phyloP scores from a whole-genome alignment of 1,284 basidiomycete species.

The Ceratobasidium sp. region DNA sequence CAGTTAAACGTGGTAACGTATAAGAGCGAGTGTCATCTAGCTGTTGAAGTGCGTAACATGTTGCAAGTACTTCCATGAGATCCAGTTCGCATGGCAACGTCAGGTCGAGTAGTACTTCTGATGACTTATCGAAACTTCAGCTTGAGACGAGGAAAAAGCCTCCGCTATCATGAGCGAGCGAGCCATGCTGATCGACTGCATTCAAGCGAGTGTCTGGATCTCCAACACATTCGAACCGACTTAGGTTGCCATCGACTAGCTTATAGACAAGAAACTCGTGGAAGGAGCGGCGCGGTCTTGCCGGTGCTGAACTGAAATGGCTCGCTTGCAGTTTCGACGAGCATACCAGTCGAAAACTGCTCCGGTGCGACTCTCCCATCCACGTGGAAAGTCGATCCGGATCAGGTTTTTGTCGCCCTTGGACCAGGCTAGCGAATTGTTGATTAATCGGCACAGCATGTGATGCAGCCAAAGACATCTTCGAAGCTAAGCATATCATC shows the following conservation, averaged over 20 bases:
- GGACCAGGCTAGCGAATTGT: not conserved
- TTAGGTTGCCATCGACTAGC: not conserved
- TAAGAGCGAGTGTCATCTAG: not conserved
- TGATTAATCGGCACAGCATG: not conserved
- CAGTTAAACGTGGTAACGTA: constrained; percentile 15
- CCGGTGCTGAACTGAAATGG: not conserved
- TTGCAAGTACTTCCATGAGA: not conserved
- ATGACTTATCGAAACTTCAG: not conserved
- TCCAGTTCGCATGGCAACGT: not conserved
- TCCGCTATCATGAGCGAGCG: not conserved
- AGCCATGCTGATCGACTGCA: not conserved
- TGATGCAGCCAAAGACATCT: constrained; percentile 11
- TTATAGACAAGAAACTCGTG: not conserved
- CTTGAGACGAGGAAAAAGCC: too few relatives aligned
- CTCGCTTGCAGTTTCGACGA: not conserved
- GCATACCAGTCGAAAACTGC: constrained; percentile 3
- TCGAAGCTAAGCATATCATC: too few relatives aligned
- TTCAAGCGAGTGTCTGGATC: not conserved
- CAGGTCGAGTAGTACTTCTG: not conserved
- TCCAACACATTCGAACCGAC: not conserved
- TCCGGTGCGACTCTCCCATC: not conserved
- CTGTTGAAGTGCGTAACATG: not conserved
- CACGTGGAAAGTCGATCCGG: not conserved
- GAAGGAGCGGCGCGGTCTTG: not conserved
- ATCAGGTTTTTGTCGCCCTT: not conserved